These are phyloP conservation scores for Chaetomium sp. DNA, from an alignment of 2,329 filamentous ascomycete genomes.

Conservation along the genomic window DNA sequence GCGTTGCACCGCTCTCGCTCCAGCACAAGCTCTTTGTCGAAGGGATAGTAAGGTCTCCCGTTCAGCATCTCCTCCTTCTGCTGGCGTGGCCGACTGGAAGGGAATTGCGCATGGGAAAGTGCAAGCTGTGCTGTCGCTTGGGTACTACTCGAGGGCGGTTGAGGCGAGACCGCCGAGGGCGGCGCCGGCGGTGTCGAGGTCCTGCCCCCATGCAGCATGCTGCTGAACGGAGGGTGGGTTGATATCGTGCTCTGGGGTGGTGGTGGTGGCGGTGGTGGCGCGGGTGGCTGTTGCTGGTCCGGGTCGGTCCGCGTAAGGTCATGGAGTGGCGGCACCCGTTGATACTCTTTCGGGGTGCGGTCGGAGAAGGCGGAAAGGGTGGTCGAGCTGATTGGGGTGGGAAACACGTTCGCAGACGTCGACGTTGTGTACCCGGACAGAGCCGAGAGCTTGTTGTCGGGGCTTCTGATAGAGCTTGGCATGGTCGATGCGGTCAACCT, in stretches of 20 bases:
- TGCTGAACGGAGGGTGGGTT: constrained; percentile 53
- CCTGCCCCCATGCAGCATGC: constrained; percentile 45
- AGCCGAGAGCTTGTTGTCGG: constrained; percentile 57
- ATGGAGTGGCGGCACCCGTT: constrained; percentile 54
- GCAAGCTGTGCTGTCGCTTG: constrained; percentile 55
- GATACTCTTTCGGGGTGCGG: constrained; percentile 49
- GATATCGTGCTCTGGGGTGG: constrained; percentile 45
- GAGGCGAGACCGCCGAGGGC: constrained; percentile 24
- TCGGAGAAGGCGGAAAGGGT: constrained; percentile 38
- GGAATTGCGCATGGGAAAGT: constrained; percentile 48
- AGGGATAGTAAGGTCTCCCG: constrained; percentile 73
- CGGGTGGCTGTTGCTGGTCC: constrained; percentile 34
- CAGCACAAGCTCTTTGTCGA: constrained; percentile 67
- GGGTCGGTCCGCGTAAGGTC: constrained; percentile 51
- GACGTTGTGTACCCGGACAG: constrained; percentile 44
- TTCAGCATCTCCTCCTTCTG: constrained; percentile 89
- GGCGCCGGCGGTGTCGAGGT: constrained; percentile 42
- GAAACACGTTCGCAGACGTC: constrained; percentile 48
- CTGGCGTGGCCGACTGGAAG: constrained; percentile 39
- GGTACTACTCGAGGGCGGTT: constrained; percentile 36
- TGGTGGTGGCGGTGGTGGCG: constrained; percentile 17
- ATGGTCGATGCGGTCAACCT: constrained; percentile 53
- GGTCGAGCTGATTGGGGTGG: constrained; percentile 56
- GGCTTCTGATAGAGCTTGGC: constrained; percentile 51
- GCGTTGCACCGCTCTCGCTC: constrained; percentile 80